Evolutionary conservation across 345 rosid species (phyloP), one percentile per base, ranked within the genome.

Genomic region (Noccaea bulbosa): DNA sequence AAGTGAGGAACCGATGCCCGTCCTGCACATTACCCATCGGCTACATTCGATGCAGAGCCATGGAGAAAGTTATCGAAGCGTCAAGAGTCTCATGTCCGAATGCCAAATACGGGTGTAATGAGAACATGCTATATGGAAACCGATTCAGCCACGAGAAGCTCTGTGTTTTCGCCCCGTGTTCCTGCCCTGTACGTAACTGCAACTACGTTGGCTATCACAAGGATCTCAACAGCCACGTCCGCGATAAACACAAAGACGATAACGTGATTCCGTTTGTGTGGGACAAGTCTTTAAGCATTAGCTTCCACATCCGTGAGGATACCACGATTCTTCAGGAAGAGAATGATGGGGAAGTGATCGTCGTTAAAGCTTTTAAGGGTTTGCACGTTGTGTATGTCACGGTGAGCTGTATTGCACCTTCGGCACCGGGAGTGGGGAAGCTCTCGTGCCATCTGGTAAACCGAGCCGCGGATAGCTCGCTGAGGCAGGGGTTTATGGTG

Each of bases 111-210:
- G 92, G 89, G n/a, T 90, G 90, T 60, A 35, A 34, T 38, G 79
- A 67, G 66, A 53, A 17, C 6, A 50, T 72, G 35, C 32, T 53
- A 15, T 86, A 73, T 35, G 63, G 71, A 44, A 65, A 71, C 70
- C 78, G 77, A 49, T 75, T 15, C 16, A 71, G 45, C 67, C 90
- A 88, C 1, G 91, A 81, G 71, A 80, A 79, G 67, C 12, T 34
- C 0, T 86, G 90, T 54, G 22, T 39, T 46, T 74, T 45, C 66
- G 33, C 58, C 2, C 86, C 93, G 1, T 79, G 86, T 49, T 65
- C 83, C 0, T 90, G 96, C 84, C 96, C 93, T 7, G 2, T 83
- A 16, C 9, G 10, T 27, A 30, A 30, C 48, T 88, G 93, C 77
- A 39, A 57, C 77, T 85, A 71, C 55, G 6, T 70, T 14, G 84